Percentiles rank a stretch among this genome's conserved stretches.
Conservation (phyloP, 257 asterid species). For the Capsicum baccatum region DNA sequence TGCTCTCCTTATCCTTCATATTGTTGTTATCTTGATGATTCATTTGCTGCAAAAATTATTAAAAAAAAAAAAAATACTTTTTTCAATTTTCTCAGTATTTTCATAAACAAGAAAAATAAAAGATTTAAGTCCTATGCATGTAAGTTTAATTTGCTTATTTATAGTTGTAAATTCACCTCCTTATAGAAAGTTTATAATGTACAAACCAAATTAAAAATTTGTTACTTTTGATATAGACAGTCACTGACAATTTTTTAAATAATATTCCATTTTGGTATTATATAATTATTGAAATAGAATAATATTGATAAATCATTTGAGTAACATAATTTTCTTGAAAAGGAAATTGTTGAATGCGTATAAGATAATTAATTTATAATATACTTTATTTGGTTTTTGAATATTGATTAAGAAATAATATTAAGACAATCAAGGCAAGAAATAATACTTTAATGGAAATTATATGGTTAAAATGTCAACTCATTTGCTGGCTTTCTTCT, state of each 20-base stretch:
- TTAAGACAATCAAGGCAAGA: slow-evolving; percentile 10
- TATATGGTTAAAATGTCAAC: not conserved
- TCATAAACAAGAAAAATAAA: not conserved
- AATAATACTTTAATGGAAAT: not conserved
- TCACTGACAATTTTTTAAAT: too few relatives aligned
- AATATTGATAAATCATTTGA: not conserved
- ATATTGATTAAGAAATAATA: slow-evolving; percentile 1
- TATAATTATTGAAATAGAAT: not conserved
- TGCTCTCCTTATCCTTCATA: not conserved
- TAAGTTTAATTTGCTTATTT: not conserved
- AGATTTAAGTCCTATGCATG: not conserved
- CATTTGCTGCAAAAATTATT: not conserved
- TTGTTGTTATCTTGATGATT: not conserved
- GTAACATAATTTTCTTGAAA: not conserved
- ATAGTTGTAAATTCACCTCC: not conserved
- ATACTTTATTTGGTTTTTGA: not conserved
- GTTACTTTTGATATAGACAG: not conserved
- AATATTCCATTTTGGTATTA: too few relatives aligned
- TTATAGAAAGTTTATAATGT: not conserved
- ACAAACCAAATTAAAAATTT: not conserved
- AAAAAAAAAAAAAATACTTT: not conserved
- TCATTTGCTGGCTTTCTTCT: not conserved
- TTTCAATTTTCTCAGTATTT: not conserved
- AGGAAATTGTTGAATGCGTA: slow-evolving; percentile 12
- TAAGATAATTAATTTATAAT: not conserved